Base-by-base conservation (phyloP, 2,329 filamentous ascomycete species). In the Fusarium sp. region DNA sequence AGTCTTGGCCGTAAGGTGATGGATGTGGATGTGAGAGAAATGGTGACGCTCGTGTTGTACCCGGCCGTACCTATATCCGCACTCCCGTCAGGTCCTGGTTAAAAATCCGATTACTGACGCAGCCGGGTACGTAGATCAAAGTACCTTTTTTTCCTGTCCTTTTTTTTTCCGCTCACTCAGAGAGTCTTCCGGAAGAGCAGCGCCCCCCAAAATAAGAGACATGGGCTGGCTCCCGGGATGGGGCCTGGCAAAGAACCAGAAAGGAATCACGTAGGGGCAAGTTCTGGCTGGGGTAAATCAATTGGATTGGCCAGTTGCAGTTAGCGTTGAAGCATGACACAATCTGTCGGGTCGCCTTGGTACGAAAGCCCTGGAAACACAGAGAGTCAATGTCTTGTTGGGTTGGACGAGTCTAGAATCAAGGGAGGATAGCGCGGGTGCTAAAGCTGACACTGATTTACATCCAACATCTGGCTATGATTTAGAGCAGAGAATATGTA, bases 271-370 rank as follows among this genome's bases (percentile, higher is more conserved):
- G 70, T 72, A 75, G 74, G 70, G 72, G 72, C 74, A 74, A 68
- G 71, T 72, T 79, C 69, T 66, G 70, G 68, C 79, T 77, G 79
- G 78, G 78, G 79, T 78, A 79, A 60, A 65, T 57, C 48, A 68
- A 68, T 38, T 51, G 57, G 73, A 79, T 80, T 79, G 78, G 78
- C 38, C 68, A 54, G 72, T 51, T 52, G 55, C 48, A 45, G 59
- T 72, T 78, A 78, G 78, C 74, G 78, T 64, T 58, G 52, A 70
- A 79, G 76, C 75, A 80, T 80, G 78, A 80, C 78, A 80, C 78
- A 80, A 80, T 80, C 76, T 79, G 79, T 79, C 77, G 78, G 78
- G 77, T 79, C 75, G 72, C 60, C 70, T 77, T 76, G 67, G 70
- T 67, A 58, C 55, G 44, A 58, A 48, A 66, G 63, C 63, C 61